Evolutionary conservation across 2,329 filamentous ascomycete species (phyloP), one percentile per base, ranked within the genome.

Genomic region (Colletotrichum nymphaeae): DNA sequence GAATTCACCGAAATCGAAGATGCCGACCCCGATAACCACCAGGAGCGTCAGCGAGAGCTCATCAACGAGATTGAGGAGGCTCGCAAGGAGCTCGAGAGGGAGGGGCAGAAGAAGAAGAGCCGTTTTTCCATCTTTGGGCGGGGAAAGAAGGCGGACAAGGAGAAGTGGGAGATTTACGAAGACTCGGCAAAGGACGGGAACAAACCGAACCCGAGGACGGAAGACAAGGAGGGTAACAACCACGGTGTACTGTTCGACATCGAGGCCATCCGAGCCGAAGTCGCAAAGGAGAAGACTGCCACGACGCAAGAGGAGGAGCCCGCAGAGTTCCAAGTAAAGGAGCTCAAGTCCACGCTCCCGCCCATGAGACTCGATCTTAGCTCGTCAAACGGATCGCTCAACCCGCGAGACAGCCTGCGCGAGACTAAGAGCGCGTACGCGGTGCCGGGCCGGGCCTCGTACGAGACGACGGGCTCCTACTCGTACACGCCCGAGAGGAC

Each of bases 1-100:
- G 96, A 98, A 80, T 99, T 98, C 80, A 92, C 90, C 1, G 97
- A 99, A 83, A 98, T 99, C 73, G 97, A 98, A 81, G 97, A 99
- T 77, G 95, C 97, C 0, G 97, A 99, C 79, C 97, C 97, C 0
- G 97, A 98, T 0, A 96, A 97, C 77, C 96, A 98, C 83, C 89
- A 91, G 63, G 89, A 95, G 80, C 89, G 95, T 60, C 97, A 99
- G 83, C 90, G 95, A 69, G 96, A 98, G 83, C 89, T 99, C 55
- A 98, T 99, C 80, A 95, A 93, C 78, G 97, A 99, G 83, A 98
- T 99, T 65, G 96, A 98, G 81, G 95, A 97, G 83, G 97, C 97
- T 7, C 91, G 97, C 49, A 95, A 93, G 80, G 92, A 97, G 78
- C 88, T 97, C 4, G 95, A 98, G 78, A 92, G 91, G 80, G 93